Evolutionary conservation across 768 basidiomycete species (phyloP).

Genomic region (Russula griseocarnosa): DNA sequence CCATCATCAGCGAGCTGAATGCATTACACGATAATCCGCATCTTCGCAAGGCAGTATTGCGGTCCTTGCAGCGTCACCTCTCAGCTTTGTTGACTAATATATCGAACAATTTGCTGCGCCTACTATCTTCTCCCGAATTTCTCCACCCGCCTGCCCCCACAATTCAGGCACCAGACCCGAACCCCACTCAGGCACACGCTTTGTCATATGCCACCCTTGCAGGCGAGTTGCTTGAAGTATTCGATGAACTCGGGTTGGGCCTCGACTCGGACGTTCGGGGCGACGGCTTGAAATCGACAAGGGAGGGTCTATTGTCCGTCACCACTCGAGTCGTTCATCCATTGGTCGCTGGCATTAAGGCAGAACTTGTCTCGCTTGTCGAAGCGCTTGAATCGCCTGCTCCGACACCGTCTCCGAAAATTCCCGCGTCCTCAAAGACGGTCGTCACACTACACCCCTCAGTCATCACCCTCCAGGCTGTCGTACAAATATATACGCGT

Average conservation of each 20-base stretch:
- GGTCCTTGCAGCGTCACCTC: slow-evolving; percentile 70
- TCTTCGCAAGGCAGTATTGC: slow-evolving; percentile 63
- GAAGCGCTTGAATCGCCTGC: slow-evolving; percentile 54
- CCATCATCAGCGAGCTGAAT: slow-evolving; percentile 57
- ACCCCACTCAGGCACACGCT: slow-evolving; percentile 68
- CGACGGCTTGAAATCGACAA: slow-evolving; percentile 63
- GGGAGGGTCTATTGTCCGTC: slow-evolving; percentile 67
- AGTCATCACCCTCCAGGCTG: slow-evolving; percentile 51
- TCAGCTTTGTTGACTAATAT: slow-evolving; percentile 70
- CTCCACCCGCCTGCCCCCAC: slow-evolving; percentile 48
- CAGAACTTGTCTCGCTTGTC: slow-evolving; percentile 56
- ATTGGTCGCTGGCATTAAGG: slow-evolving; percentile 55
- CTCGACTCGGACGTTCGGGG: slow-evolving; percentile 56
- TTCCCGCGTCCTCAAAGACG: slow-evolving; percentile 3
- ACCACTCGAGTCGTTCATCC: slow-evolving; percentile 65
- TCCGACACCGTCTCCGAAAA: slow-evolving; percentile 10
- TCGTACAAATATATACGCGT: slow-evolving; percentile 61
- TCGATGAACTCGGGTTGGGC: slow-evolving; percentile 63
- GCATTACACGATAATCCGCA: slow-evolving; percentile 60
- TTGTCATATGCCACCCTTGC: slow-evolving; percentile 64
- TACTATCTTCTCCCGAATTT: slow-evolving; percentile 63
- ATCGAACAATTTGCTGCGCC: slow-evolving; percentile 60
- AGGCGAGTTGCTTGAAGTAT: slow-evolving; percentile 66
- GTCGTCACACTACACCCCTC: slow-evolving; percentile 49
- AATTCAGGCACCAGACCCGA: slow-evolving; percentile 49